These are phyloP conservation scores for Starmerella floricola DNA, from an alignment of 805 yeast genomes.

Conservation along the genomic window DNA sequence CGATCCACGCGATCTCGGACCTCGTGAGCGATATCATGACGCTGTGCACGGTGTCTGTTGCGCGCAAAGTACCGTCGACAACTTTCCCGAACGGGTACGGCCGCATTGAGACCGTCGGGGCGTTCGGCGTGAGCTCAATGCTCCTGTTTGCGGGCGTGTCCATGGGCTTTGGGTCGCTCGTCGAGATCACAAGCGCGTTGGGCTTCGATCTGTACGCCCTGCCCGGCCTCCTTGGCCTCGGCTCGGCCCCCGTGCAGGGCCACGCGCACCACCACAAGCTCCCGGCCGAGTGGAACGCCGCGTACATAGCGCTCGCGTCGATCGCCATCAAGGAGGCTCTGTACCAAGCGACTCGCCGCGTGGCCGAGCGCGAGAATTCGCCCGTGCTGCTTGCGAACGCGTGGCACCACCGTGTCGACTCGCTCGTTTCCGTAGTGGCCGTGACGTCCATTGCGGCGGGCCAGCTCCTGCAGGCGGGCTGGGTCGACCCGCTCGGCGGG, in stretches of 20 bases:
- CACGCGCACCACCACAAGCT: slow-evolving; percentile 27
- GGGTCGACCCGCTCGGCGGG: slow-evolving; percentile 92
- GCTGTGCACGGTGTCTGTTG: slow-evolving; percentile 71
- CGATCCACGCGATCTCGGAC: slow-evolving; percentile 86
- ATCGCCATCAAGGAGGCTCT: slow-evolving; percentile 81
- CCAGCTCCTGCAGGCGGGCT: slow-evolving; percentile 58
- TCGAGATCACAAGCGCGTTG: slow-evolving; percentile 25
- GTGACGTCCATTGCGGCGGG: slow-evolving; percentile 79
- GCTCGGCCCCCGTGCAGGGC: slow-evolving; percentile 30
- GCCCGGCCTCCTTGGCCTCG: slow-evolving; percentile 36
- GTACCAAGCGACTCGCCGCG: slow-evolving; percentile 65
- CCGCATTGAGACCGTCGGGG: slow-evolving; percentile 83
- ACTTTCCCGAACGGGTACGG: slow-evolving; percentile 82
- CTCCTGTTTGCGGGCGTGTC: slow-evolving; percentile 77
- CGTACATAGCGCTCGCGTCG: slow-evolving; percentile 89
- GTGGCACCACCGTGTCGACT: slow-evolving; percentile 96
- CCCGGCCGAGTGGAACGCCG: slow-evolving; percentile 72
- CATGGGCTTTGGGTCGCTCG: slow-evolving; percentile 77
- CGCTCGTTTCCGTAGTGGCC: slow-evolving; percentile 84
- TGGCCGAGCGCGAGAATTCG: slow-evolving; percentile 68
- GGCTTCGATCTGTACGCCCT: slow-evolving; percentile 15
- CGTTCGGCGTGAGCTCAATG: slow-evolving; percentile 74
- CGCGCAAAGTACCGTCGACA: slow-evolving; percentile 45
- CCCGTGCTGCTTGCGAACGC: slow-evolving; percentile 92
- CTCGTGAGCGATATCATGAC: slow-evolving; percentile 82